A percentile compares a stretch with the other conserved stretches of the same genome.
Evolutionary conservation across 768 basidiomycete species (phyloP).

Genomic region (Termitomyces sp.): DNA sequence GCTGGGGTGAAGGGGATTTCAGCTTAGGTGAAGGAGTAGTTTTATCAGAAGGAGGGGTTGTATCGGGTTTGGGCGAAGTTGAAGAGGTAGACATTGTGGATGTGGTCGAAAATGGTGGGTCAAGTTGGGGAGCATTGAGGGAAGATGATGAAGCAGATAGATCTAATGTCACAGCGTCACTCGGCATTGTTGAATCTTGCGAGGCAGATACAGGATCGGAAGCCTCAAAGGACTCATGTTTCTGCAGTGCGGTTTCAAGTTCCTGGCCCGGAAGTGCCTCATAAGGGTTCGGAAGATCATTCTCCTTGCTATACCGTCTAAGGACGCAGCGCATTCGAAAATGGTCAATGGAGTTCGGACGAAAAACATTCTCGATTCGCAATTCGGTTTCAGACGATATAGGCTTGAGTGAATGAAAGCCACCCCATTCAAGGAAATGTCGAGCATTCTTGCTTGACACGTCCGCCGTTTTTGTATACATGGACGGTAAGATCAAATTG

Average conservation of each 20-base stretch:
- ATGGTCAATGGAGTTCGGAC: slow-evolving; percentile 20
- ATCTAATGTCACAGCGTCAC: neutral
- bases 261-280: slow-evolving; percentile 16
- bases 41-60: neutral
- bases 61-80: neutral
- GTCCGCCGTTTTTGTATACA: neutral
- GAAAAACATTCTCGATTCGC: slow-evolving; percentile 22
- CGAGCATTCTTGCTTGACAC: neutral
- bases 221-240: slow-evolving; percentile 18
- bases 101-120: neutral
- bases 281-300: slow-evolving; percentile 23
- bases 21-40: neutral
- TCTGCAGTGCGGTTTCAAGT: neutral
- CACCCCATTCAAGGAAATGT: slow-evolving; percentile 35
- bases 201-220: slow-evolving; percentile 3
- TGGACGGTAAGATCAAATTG: neutral
- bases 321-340: slow-evolving; percentile 27
- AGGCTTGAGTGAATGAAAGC: slow-evolving; percentile 30
- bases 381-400: slow-evolving; percentile 22
- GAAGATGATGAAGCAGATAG: neutral
- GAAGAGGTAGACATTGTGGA: neutral
- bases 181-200: slow-evolving; percentile 14
- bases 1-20: neutral
- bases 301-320: slow-evolving; percentile 19
- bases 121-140: neutral